Evolutionary conservation across 768 basidiomycete genomes (phyloP).

Genomic region (Termitomyces sp.): DNA sequence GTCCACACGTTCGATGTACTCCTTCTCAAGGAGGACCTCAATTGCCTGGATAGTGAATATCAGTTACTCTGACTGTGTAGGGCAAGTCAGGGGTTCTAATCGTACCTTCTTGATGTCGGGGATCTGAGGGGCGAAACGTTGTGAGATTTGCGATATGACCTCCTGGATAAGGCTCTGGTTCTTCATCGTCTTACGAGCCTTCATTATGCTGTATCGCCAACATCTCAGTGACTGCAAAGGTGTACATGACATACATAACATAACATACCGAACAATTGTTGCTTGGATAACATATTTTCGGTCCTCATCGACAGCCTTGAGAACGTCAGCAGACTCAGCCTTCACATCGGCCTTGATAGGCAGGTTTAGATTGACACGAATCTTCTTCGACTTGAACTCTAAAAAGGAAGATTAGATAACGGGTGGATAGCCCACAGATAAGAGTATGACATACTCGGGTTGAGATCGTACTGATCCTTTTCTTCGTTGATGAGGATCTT

Average conservation of each 20-base stretch:
- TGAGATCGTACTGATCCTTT: slow-evolving; percentile 87
- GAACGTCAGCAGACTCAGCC: slow-evolving; percentile 85
- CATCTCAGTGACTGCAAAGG: neutral
- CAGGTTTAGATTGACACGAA: slow-evolving; percentile 85
- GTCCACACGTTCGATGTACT: slow-evolving; percentile 97
- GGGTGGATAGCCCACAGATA: slow-evolving; percentile 2
- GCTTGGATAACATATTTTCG: slow-evolving; percentile 97
- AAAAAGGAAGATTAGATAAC: neutral
- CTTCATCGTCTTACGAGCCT: slow-evolving; percentile 94
- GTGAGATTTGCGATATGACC: slow-evolving; percentile 86
- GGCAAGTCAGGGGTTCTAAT: neutral
- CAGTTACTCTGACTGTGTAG: neutral
- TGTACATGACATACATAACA: too few species aligned
- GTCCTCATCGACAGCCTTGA: slow-evolving; percentile 97
- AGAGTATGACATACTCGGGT: slow-evolving; percentile 48
- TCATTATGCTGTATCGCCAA: slow-evolving; percentile 70
- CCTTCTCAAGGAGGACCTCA: slow-evolving; percentile 92
- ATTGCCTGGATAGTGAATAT: slow-evolving; percentile 58
- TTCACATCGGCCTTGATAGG: slow-evolving; percentile 96
- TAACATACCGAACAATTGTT: slow-evolving; percentile 76
- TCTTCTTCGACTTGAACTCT: slow-evolving; percentile 97
- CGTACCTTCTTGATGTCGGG: slow-evolving; percentile 96
- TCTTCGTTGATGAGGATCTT: slow-evolving; percentile 91
- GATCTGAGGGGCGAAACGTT: slow-evolving; percentile 90
- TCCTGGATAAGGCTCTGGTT: slow-evolving; percentile 88